Evolutionary conservation across 768 basidiomycete species (phyloP), one percentile per base, ranked within the genome.

Genomic region (Hortiboletus campestris): DNA sequence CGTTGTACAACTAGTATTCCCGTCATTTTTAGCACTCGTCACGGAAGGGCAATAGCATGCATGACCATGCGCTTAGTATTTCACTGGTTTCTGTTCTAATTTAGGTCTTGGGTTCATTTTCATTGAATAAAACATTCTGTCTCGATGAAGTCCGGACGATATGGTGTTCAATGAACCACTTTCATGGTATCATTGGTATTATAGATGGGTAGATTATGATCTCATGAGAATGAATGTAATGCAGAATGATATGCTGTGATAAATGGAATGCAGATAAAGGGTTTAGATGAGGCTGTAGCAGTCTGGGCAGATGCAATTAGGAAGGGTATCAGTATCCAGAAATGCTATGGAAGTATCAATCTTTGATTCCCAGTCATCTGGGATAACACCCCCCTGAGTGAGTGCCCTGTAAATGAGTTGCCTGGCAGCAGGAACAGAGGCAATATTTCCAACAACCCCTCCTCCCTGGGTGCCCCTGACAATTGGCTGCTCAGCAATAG

Each of bases 401-500:
- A 83, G 59, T 2, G 67, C 63, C 1, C 51, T 61, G 57, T 78
- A 78, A 20, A 85, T 78, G n/a, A 82, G 55, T 32, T 71, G 66
- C 43, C 84, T 72, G 1, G 84, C 82, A 0, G 67, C 62, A 8
- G 75, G 65, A 4, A 86, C 83, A 22, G 75, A 63, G 1, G 67
- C 57, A 0, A 83, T 65, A 56, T 85, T 86, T 2, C 84, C 84
- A 2, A 76, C 74, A 0, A 84, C 59, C 1, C 83, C 80, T 0
- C 78, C 79, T 1, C 44, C 59, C 4, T 67, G 63, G 0, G 58
- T 69, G 0, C 84, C 84, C 20, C 78, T 75, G 9, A 83, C 68
- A 39, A 86, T 81, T 0, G 78, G 84, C 60, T 84, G 84, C 28
- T 74, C 64, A 0, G 84, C 84, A 2, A 78, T 57, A 0, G 53